Evolutionary conservation across 345 rosid genomes (phyloP), one percentile per base, ranked within the genome.

Genomic region (Gossypium raimondii): DNA sequence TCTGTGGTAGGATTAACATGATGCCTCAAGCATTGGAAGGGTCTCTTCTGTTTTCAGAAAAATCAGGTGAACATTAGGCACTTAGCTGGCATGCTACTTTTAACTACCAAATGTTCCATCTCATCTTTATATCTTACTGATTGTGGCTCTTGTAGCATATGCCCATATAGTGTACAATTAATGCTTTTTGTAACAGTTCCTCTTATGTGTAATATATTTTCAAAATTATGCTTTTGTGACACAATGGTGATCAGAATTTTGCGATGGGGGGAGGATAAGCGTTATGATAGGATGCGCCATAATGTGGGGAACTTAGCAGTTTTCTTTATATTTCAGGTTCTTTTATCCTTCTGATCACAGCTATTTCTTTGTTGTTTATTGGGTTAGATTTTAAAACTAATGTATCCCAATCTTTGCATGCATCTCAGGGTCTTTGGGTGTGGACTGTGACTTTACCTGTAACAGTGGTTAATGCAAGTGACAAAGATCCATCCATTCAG

Each of bases 391-490:
- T 68, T 48, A 69, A n/a, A 14, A 65, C 16, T 20, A 44, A 64
- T 63, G 44, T 25, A 60, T 53, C 57, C 41, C 7, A 52, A 74
- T 58, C 53, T 70, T 45, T 38, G 11, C 67, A 27, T 73, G 10
- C 50, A 50, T 52, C 73, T 67, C 89, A 94, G 97, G 95, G 97
- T 50, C 81, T 94, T 67, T 94, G 97, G 98, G 97, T 88, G 10
- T 94, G 98, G 98, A 85, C 93, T n/a, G 97, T 92, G 73, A 92
- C 88, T 84, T 85, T 94, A 78, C 98, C 98, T 9, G 86, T 94
- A 73, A 94, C 98, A 43, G 85, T 94, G 67, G 93, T 88, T 43
- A 94, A 94, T 78, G 90, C 95, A 48, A 92, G 92, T 76, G 82
- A 86, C 79, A 85, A 88, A 72, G 77, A 92, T 77, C 92, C 92